Conservation (phyloP, 768 basidiomycete genomes). For the Boletus eberwhitei region DNA sequence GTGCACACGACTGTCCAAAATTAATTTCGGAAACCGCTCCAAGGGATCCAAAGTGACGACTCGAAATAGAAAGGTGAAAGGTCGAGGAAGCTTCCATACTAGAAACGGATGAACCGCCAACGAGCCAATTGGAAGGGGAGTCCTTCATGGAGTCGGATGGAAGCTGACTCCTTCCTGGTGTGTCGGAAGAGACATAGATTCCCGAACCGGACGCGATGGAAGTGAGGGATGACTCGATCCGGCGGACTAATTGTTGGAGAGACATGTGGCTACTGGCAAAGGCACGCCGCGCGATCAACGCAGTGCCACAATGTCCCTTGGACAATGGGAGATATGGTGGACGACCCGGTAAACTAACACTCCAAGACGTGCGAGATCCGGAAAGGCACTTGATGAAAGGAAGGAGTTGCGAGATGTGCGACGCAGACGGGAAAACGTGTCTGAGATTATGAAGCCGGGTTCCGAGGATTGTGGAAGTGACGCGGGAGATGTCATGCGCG, state of each 20-base stretch:
- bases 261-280: background rate
- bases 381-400: background rate
- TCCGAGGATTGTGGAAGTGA: conserved; percentile 2
- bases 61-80: conserved; percentile 16
- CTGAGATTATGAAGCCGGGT: background rate
- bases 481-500: background rate
- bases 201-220: conserved; percentile 5
- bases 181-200: conserved; percentile 1
- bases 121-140: background rate
- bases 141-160: conserved; percentile 10
- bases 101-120: conserved; percentile 3
- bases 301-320: background rate
- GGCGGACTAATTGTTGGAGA: conserved; percentile 5
- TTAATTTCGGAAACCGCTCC: background rate
- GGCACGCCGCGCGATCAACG: background rate
- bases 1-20: conserved; percentile 12
- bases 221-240: background rate
- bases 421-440: conserved; percentile 2
- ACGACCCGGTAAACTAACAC: background rate
- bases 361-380: conserved; percentile 7
- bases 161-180: background rate
- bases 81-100: conserved; percentile 14
- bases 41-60: conserved; percentile 5
- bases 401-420: conserved; percentile 2
- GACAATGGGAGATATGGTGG: conserved; percentile 11